Evolutionary conservation across 176 grass and related monocot genomes (phyloP).

Genomic region (Panicum miliaceum): DNA sequence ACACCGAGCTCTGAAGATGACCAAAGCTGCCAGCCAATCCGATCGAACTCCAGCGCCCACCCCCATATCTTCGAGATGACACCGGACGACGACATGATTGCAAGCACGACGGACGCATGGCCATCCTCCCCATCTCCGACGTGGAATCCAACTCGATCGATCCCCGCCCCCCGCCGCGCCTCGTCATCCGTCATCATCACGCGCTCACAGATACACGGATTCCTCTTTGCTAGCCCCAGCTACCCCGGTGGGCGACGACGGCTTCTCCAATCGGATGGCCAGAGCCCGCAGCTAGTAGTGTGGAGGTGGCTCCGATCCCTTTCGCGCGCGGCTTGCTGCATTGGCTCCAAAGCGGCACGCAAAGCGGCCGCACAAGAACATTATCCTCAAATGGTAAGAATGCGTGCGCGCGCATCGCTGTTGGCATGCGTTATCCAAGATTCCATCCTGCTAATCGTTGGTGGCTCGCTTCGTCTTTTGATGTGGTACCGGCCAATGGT

Average conservation of each 20-base stretch:
- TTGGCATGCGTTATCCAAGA: constrained; percentile 39
- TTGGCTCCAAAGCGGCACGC: constrained; percentile 17
- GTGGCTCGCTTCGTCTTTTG: constrained; percentile 32
- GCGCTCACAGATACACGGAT: constrained; percentile 30
- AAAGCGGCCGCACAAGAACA: constrained; percentile 28
- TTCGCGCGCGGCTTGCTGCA: constrained; percentile 28
- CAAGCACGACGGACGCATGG: background rate
- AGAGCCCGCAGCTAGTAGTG: background rate
- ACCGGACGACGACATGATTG: constrained; percentile 14
- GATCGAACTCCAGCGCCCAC: background rate
- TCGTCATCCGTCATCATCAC: constrained; percentile 14
- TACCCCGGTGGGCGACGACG: background rate
- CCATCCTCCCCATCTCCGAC: constrained; percentile 32
- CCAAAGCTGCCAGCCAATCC: background rate
- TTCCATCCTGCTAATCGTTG: constrained; percentile 22
- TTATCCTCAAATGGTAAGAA: constrained; percentile 53
- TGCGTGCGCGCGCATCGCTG: background rate
- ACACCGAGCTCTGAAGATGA: background rate
- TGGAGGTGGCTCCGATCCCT: constrained; percentile 29
- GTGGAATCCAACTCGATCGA: constrained; percentile 41
- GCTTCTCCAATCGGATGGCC: background rate
- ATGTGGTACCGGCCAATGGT: constrained; percentile 47
- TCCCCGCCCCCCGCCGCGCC: background rate
- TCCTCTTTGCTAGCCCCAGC: constrained; percentile 29
- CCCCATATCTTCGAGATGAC: background rate